Evolutionary conservation across 2,329 filamentous ascomycete genomes (phyloP), one percentile per base, ranked within the genome.

Genomic region (Colletotrichum brevisporum): DNA sequence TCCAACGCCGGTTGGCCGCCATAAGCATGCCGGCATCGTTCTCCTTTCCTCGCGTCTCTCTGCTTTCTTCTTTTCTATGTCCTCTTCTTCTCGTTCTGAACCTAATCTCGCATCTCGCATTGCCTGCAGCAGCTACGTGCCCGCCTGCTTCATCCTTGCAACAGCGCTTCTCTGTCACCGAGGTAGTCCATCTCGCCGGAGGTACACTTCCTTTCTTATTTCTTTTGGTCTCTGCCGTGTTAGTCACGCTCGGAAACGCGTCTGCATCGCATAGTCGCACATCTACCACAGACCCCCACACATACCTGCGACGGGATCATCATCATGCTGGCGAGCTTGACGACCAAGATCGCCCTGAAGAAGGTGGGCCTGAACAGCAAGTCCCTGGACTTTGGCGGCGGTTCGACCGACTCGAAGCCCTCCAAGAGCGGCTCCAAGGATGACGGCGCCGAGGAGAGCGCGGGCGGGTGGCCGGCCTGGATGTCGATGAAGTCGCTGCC

Each of bases 331-430:
- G 84, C 84, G 73, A 85, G 81, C 71, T 78, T 90, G 65, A 83
- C 84, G 16, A 87, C 87, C 53, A 90, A 90, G 77, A 78, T 89
- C 71, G 88, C 87, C 70, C 81, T 90, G 73, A 87, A 83, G 72
- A 89, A 88, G 75, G 83, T 83, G 58, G 88, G 88, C 75, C 76
- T 90, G 63, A 82, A 85, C 47, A 84, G 81, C 77, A 80, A 89
- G 72, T 77, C 83, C 54, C 78, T 89, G 64, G 80, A 85, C 76
- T 79, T 84, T 69, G 72, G 67, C 21, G 67, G 69, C 52, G 75
- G 74, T 53, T 76, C 78, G 61, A 75, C 78, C 45, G 78, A 76
- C 71, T 69, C 76, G 57, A 81, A 79, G 67, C 74, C 72, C 39
- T 74, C 72, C 39, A 77, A 73, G 53, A 59, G 71, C 43, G 72